Conservation (phyloP, 352 stramenopile genomes). For the Pythium volutum region DNA sequence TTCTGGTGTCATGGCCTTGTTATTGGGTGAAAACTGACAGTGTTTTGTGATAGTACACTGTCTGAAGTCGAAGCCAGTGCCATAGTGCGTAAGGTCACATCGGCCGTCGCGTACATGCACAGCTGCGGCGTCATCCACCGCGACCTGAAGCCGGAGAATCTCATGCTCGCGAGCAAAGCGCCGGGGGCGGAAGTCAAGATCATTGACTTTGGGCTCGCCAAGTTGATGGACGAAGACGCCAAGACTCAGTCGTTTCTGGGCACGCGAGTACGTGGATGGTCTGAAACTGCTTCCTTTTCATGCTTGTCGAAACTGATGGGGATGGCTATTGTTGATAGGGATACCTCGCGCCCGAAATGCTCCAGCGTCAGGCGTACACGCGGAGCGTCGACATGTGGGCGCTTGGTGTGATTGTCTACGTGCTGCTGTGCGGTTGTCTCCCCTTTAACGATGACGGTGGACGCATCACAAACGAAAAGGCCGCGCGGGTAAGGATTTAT, state of each 20-base stretch:
- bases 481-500: slow-evolving; percentile 49
- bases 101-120: slow-evolving; percentile 88
- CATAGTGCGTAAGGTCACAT: slow-evolving; percentile 90
- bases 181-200: slow-evolving; percentile 93
- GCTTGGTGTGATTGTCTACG: slow-evolving; percentile 97
- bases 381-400: slow-evolving; percentile 98
- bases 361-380: slow-evolving; percentile 96
- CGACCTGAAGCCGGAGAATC: slow-evolving; percentile 89
- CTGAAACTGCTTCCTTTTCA: not conserved
- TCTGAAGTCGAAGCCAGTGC: slow-evolving; percentile 84
- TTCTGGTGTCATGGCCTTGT: not conserved
- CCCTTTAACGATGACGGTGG: slow-evolving; percentile 98
- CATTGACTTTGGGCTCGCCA: slow-evolving; percentile 98
- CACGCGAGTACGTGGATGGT: slow-evolving; percentile 38
- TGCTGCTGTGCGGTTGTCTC: slow-evolving; percentile 96
- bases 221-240: slow-evolving; percentile 86
- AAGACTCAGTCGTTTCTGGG: slow-evolving; percentile 83
- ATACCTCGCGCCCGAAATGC: slow-evolving; percentile 98
- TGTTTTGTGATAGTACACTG: slow-evolving; percentile 45
- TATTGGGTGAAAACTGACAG: not conserved
- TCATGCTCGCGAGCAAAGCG: slow-evolving; percentile 85
- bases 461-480: slow-evolving; percentile 77
- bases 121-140: slow-evolving; percentile 84
- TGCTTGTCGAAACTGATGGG: not conserved
- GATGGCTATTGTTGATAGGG: slow-evolving; percentile 42